Evolutionary conservation across 495 filamentous ascomycete species (phyloP).

Genomic region (Hyaloscypha finlandica): DNA sequence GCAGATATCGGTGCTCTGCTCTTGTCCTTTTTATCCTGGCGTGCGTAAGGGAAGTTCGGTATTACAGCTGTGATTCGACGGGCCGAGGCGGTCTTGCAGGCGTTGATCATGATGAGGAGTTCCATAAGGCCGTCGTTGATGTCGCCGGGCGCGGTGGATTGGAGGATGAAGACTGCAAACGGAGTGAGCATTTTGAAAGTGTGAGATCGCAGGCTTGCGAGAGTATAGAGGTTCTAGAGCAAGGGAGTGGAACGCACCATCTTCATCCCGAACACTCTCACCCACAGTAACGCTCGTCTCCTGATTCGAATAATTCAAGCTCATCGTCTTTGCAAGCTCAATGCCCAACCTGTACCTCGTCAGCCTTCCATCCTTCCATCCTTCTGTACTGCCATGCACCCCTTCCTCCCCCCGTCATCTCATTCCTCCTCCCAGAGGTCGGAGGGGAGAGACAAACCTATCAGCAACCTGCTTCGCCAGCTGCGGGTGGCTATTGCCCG

Average conservation of each 20-base stretch:
- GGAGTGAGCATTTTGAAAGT: slow-evolving; percentile 1
- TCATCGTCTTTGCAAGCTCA: slow-evolving; percentile 89
- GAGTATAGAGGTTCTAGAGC: no score
- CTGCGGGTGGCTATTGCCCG: slow-evolving; percentile 92
- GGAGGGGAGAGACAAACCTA: slow-evolving; percentile 53
- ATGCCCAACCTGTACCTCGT: slow-evolving; percentile 72
- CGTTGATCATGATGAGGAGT: slow-evolving; percentile 98
- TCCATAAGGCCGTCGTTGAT: slow-evolving; percentile 99
- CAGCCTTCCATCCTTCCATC: background rate
- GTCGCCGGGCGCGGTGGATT: slow-evolving; percentile 92
- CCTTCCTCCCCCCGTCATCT: background rate
- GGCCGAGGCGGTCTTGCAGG: slow-evolving; percentile 95
- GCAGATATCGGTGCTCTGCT: slow-evolving; percentile 88
- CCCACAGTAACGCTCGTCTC: slow-evolving; percentile 97
- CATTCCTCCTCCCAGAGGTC: slow-evolving; percentile 11
- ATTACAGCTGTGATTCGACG: slow-evolving; percentile 90
- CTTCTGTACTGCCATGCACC: background rate
- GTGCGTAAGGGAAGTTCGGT: slow-evolving; percentile 98
- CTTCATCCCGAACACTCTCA: slow-evolving; percentile 95
- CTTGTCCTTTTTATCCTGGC: slow-evolving; percentile 99
- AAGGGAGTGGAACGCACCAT: slow-evolving; percentile 56
- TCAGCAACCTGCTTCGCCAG: slow-evolving; percentile 89
- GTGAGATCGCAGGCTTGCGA: slow-evolving; percentile 21
- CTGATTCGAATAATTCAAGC: slow-evolving; percentile 95
- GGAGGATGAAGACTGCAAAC: slow-evolving; percentile 82